Percentiles rank a stretch among this genome's conserved stretches.
phyloP scores from a whole-genome alignment of 164 flowering plant genomes.

The Berberis thunbergii region DNA sequence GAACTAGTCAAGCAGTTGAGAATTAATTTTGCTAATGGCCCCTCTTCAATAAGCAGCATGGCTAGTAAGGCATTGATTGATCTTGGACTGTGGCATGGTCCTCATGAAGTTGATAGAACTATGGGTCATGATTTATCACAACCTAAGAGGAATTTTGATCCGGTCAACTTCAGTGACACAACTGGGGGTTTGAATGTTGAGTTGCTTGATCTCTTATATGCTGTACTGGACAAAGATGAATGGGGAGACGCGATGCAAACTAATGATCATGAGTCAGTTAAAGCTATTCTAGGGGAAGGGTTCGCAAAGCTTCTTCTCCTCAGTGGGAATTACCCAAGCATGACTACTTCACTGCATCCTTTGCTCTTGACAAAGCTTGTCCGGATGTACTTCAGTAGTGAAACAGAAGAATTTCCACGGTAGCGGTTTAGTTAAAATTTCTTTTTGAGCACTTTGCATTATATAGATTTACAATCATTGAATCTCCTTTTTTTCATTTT shows the following conservation, averaged over 20 bases:
- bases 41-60: slow-evolving; percentile 43
- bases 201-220: slow-evolving; percentile 61
- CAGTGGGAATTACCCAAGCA: slow-evolving; percentile 64
- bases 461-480: background rate
- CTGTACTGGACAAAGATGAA: slow-evolving; percentile 41
- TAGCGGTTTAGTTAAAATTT: slow-evolving; percentile 10
- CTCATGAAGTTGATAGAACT: slow-evolving; percentile 61
- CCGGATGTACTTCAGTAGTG: slow-evolving; percentile 55
- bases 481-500: background rate
- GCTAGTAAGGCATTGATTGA: slow-evolving; percentile 80
- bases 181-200: slow-evolving; percentile 28
- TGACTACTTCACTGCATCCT: slow-evolving; percentile 46
- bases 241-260: slow-evolving; percentile 22
- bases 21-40: slow-evolving; percentile 48
- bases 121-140: slow-evolving; percentile 30
- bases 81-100: slow-evolving; percentile 85
- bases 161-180: slow-evolving; percentile 21
- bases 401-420: slow-evolving; percentile 52
- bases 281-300: slow-evolving; percentile 69
- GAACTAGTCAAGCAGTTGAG: slow-evolving; percentile 68
- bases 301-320: slow-evolving; percentile 83
- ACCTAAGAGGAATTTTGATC: slow-evolving; percentile 14
- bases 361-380: slow-evolving; percentile 55
- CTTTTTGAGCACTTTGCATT: background rate
- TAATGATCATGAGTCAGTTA: slow-evolving; percentile 63